Evolutionary conservation across 2,329 filamentous ascomycete genomes (phyloP).

Genomic region (Colletotrichum truncatum): DNA sequence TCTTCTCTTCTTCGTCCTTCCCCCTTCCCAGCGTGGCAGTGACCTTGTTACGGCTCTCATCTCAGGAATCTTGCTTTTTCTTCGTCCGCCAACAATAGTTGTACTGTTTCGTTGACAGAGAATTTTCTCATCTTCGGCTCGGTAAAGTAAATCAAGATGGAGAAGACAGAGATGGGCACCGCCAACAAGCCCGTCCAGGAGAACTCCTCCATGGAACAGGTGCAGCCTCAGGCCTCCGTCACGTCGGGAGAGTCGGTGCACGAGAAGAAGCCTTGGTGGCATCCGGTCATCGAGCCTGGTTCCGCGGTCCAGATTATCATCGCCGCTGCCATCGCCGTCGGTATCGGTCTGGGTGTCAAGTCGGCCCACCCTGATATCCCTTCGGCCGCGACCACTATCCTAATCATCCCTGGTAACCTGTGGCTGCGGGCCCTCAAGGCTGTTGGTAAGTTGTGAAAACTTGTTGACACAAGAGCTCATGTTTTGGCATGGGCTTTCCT

Average conservation of each 20-base stretch:
- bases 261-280: slow-evolving; percentile 44
- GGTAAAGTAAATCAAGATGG: slow-evolving; percentile 1
- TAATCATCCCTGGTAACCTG: slow-evolving; percentile 58
- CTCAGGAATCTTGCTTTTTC: background rate
- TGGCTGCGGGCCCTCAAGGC: slow-evolving; percentile 60
- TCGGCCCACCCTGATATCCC: slow-evolving; percentile 52
- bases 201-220: slow-evolving; percentile 31
- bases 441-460: slow-evolving; percentile 47
- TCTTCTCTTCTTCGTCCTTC: background rate
- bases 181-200: slow-evolving; percentile 29
- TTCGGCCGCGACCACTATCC: slow-evolving; percentile 48
- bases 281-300: slow-evolving; percentile 50
- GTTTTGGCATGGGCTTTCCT: background rate
- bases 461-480: background rate
- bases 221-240: slow-evolving; percentile 17
- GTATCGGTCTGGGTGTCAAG: slow-evolving; percentile 56
- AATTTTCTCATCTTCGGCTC: background rate
- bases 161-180: slow-evolving; percentile 27
- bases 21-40: slow-evolving; percentile 1
- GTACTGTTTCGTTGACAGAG: background rate
- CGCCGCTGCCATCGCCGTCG: slow-evolving; percentile 57
- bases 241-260: slow-evolving; percentile 22
- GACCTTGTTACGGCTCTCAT: background rate
- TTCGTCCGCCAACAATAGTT: background rate
- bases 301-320: slow-evolving; percentile 59